These are phyloP conservation scores for Hypoxylon sp. DNA, from an alignment of 2,329 filamentous ascomycete genomes.

Conservation along the genomic window DNA sequence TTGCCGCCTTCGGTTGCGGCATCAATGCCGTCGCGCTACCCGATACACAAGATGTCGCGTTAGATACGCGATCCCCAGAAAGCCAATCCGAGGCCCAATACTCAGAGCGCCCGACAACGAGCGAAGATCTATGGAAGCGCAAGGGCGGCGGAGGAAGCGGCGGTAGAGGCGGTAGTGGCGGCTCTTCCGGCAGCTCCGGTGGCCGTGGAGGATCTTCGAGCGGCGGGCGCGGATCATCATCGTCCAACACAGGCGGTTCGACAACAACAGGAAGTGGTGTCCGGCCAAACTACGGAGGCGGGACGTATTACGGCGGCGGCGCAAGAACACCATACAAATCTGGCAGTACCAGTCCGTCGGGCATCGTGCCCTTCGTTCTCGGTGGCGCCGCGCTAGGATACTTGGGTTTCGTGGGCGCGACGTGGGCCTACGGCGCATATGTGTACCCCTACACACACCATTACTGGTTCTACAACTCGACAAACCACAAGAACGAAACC, in stretches of 20 bases:
- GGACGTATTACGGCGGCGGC: slow-evolving; percentile 76
- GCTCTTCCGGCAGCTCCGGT: slow-evolving; percentile 50
- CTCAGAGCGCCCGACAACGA: slow-evolving; percentile 40
- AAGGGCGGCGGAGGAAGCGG: slow-evolving; percentile 71
- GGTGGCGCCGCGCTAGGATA: slow-evolving; percentile 64
- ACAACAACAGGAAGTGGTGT: slow-evolving; percentile 71
- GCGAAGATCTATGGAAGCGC: slow-evolving; percentile 68
- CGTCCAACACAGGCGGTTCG: slow-evolving; percentile 62
- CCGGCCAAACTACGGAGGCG: slow-evolving; percentile 70
- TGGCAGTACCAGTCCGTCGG: slow-evolving; percentile 63
- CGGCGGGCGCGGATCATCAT: slow-evolving; percentile 47
- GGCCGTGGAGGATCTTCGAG: slow-evolving; percentile 32
- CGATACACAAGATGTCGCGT: slow-evolving; percentile 30
- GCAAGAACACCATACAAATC: slow-evolving; percentile 70
- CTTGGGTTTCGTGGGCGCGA: slow-evolving; percentile 71
- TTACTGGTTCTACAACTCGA: slow-evolving; percentile 64
- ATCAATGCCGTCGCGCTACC: slow-evolving; percentile 43
- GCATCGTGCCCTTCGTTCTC: slow-evolving; percentile 66
- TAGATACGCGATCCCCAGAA: slow-evolving; percentile 37
- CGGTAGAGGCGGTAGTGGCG: slow-evolving; percentile 56
- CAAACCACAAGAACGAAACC: slow-evolving; percentile 67
- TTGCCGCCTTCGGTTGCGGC: slow-evolving; percentile 32
- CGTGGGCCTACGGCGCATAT: slow-evolving; percentile 67
- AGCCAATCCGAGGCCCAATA: slow-evolving; percentile 36
- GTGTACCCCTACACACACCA: slow-evolving; percentile 65